Percentiles rank a stretch among this genome's conserved stretches.
phyloP scores from a whole-genome alignment of 83 land plant genomes.

The Isoetes engelmannii region DNA sequence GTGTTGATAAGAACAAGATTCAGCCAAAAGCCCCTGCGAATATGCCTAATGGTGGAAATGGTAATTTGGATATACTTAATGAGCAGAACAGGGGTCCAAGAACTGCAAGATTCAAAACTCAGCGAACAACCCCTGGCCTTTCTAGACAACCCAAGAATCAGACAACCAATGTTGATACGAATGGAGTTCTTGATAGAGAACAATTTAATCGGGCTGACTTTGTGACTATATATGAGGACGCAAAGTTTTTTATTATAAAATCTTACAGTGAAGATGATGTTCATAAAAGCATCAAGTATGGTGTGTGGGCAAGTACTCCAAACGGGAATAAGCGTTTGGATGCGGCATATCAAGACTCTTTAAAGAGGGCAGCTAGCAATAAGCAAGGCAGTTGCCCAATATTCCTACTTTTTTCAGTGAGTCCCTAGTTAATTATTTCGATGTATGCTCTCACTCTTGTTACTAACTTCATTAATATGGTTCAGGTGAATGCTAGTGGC shows the following conservation, averaged over 20 bases:
- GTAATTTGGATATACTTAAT: slow-evolving; percentile 41
- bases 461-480: not conserved
- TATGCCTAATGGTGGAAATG: slow-evolving; percentile 34
- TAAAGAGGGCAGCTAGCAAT: slow-evolving; percentile 24
- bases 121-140: slow-evolving; percentile 19
- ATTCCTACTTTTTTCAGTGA: slow-evolving; percentile 70
- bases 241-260: slow-evolving; percentile 76
- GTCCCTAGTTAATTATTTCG: not conserved
- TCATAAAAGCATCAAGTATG: slow-evolving; percentile 83
- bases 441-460: not conserved
- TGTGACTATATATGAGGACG: slow-evolving; percentile 41
- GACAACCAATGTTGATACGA: slow-evolving; percentile 23
- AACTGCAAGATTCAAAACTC: slow-evolving; percentile 35
- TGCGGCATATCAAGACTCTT: slow-evolving; percentile 50
- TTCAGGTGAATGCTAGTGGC: slow-evolving; percentile 10
- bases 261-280: slow-evolving; percentile 93
- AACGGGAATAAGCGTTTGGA: slow-evolving; percentile 62
- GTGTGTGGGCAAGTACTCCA: slow-evolving; percentile 77
- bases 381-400: slow-evolving; percentile 43
- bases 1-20: slow-evolving; percentile 32
- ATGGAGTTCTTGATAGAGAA: slow-evolving; percentile 33
- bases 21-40: slow-evolving; percentile 36
- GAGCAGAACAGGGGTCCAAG: slow-evolving; percentile 65
- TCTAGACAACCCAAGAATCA: slow-evolving; percentile 19
- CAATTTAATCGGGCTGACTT: slow-evolving; percentile 57